Evolutionary conservation across 2,329 filamentous ascomycete genomes (phyloP), one percentile per base, ranked within the genome.

Genomic region (Beauveria scarabaeidicola): DNA sequence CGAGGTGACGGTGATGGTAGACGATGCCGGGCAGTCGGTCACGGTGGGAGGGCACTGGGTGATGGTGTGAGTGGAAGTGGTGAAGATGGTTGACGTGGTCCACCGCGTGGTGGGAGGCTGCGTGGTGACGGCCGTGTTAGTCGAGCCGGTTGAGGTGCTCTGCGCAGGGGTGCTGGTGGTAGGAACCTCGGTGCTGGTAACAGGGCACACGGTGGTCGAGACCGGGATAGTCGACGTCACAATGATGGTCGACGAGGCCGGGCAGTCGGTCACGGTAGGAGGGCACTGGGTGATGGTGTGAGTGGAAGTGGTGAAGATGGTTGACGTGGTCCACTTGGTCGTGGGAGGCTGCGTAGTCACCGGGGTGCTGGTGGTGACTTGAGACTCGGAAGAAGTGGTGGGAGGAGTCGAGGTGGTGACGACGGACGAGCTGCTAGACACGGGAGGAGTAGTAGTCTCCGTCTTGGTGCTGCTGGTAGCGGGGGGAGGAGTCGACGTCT

Each of bases 141-240:
- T 25, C 9, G 54, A 55, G n/a, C 27, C 27, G 19, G 44, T 44
- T 21, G 15, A 5, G 29, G 52, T 36, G 59, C 27, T 25, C 29
- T 32, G 29, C 29, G 10, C 4, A 32, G 44, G 10, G 13, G 36
- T 44, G 29, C 46, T 44, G 27, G 15, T 55, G 47, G 25, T 32
- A 36, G 48, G 62, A 53, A 56, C 57, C 32, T 54, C 51, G 3
- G 57, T 59, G 44, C 44, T 57, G 19, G 68, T 70, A 54, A 77
- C 70, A 11, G 76, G 76, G 71, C 75, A 77, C 58, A 77, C 67
- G 5, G 75, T 78, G 47, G 74, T 77, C 41, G 71, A 75, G 52
- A 70, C 57, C 23, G 70, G 64, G 29, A 68, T 62, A n/a, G 71
- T 71, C 63, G 69, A 64, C 8, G 68, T 72, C 54, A 64, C 55